Conservation (phyloP, 2,329 filamentous ascomycete species). For the Nigrograna mackinnonii region DNA sequence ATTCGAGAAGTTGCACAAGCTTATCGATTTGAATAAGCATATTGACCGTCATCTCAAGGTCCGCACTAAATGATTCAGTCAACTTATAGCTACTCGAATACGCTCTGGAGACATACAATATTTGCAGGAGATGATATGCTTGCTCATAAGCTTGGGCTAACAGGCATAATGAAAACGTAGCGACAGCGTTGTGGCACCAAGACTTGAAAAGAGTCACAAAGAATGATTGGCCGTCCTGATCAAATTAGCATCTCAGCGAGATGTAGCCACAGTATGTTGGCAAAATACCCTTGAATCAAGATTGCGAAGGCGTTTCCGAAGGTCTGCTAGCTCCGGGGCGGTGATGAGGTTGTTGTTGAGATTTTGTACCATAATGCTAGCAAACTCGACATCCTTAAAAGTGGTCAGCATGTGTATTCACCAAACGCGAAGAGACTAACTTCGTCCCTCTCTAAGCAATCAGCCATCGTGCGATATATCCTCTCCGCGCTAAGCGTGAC, state of each 20-base stretch:
- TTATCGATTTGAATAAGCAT: slow-evolving; percentile 99
- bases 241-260: slow-evolving; percentile 19
- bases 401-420: slow-evolving; percentile 6
- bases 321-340: slow-evolving; percentile 87
- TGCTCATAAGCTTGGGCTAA: slow-evolving; percentile 98
- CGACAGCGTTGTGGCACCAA: slow-evolving; percentile 98
- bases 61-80: slow-evolving; percentile 64
- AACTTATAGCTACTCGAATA: no score
- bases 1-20: slow-evolving; percentile 93
- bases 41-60: slow-evolving; percentile 98
- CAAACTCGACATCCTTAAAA: slow-evolving; percentile 87
- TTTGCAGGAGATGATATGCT: slow-evolving; percentile 92
- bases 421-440: slow-evolving; percentile 16
- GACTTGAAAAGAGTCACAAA: slow-evolving; percentile 94
- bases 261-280: neutral
- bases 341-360: slow-evolving; percentile 99
- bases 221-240: slow-evolving; percentile 86
- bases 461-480: slow-evolving; percentile 93
- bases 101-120: slow-evolving; percentile 85
- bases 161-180: slow-evolving; percentile 93
- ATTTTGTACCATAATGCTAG: slow-evolving; percentile 99
- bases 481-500: slow-evolving; percentile 90
- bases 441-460: slow-evolving; percentile 96
- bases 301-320: slow-evolving; percentile 87
- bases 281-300: slow-evolving; percentile 75